These are phyloP conservation scores for Podila minutissima DNA, from an alignment of 192 early-diverging fungal species.

Conservation along the genomic window DNA sequence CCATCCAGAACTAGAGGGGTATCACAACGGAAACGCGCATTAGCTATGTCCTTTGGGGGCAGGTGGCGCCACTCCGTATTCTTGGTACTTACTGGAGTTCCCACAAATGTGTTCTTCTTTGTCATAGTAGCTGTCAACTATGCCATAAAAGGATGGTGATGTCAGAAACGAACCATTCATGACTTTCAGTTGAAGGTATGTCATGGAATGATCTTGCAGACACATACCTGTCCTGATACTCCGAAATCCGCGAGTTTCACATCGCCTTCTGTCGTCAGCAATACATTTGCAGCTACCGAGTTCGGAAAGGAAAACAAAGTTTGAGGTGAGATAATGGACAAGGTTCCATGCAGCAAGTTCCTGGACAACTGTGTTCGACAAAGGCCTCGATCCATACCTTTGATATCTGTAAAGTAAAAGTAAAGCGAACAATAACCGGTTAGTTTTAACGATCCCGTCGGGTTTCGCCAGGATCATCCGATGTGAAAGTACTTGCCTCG, in stretches of 20 bases:
- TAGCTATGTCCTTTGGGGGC: background rate
- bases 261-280: slow-evolving; percentile 75
- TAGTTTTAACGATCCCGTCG: background rate
- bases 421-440: background rate
- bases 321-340: no score
- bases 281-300: slow-evolving; percentile 80
- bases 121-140: slow-evolving; percentile 87
- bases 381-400: slow-evolving; percentile 60
- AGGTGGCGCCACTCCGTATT: background rate
- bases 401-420: slow-evolving; percentile 76
- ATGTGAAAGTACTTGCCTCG: slow-evolving; percentile 57
- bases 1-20: slow-evolving; percentile 82
- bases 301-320: no score
- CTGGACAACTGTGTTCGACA: background rate
- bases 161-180: no score
- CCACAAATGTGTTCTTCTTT: slow-evolving; percentile 98
- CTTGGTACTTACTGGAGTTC: slow-evolving; percentile 77
- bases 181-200: no score
- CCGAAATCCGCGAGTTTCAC: slow-evolving; percentile 99
- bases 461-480: no score
- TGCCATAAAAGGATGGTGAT: background rate
- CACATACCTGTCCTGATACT: slow-evolving; percentile 87
- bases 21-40: background rate
- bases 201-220: background rate
- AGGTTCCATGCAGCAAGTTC: background rate